Percentiles rank a stretch among this genome's conserved stretches.
These are phyloP conservation scores for Hypoxylon fragiforme DNA, from an alignment of 495 filamentous ascomycete species.

Conservation along the genomic window DNA sequence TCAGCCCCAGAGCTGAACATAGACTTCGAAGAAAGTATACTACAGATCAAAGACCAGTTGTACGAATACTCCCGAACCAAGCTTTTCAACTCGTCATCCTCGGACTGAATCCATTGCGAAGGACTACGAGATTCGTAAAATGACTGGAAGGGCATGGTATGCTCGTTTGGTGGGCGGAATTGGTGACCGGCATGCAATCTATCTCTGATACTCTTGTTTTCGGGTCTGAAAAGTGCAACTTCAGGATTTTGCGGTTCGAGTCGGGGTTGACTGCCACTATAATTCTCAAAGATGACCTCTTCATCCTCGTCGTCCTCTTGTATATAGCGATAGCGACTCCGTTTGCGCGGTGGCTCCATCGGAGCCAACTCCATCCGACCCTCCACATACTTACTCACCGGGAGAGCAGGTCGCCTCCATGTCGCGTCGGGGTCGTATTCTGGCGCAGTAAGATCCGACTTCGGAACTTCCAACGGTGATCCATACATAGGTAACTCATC, in stretches of 20 bases:
- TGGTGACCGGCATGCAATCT: slow-evolving; percentile 89
- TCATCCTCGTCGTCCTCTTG: slow-evolving; percentile 67
- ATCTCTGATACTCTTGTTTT: slow-evolving; percentile 87
- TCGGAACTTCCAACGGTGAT: slow-evolving; percentile 62
- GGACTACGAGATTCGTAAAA: slow-evolving; percentile 86
- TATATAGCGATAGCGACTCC: slow-evolving; percentile 76
- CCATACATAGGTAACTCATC: slow-evolving; percentile 80
- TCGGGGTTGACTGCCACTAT: slow-evolving; percentile 45
- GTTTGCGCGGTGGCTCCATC: slow-evolving; percentile 70
- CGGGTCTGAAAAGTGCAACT: slow-evolving; percentile 85
- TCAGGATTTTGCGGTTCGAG: slow-evolving; percentile 71
- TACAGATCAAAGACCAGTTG: slow-evolving; percentile 94
- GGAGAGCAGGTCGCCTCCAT: slow-evolving; percentile 78
- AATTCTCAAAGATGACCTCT: slow-evolving; percentile 49
- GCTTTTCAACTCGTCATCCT: slow-evolving; percentile 84
- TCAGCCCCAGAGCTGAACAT: slow-evolving; percentile 80
- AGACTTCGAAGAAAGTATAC: slow-evolving; percentile 72
- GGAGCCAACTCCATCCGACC: slow-evolving; percentile 74
- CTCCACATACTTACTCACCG: slow-evolving; percentile 80
- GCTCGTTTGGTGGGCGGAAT: slow-evolving; percentile 89
- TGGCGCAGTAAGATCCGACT: slow-evolving; percentile 56
- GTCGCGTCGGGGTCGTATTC: slow-evolving; percentile 65
- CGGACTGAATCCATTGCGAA: slow-evolving; percentile 86
- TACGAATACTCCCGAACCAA: slow-evolving; percentile 91
- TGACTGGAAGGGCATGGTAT: slow-evolving; percentile 79